Base-by-base conservation (phyloP, 1,139 yeast species). In the Yamadazyma friedrichii region DNA sequence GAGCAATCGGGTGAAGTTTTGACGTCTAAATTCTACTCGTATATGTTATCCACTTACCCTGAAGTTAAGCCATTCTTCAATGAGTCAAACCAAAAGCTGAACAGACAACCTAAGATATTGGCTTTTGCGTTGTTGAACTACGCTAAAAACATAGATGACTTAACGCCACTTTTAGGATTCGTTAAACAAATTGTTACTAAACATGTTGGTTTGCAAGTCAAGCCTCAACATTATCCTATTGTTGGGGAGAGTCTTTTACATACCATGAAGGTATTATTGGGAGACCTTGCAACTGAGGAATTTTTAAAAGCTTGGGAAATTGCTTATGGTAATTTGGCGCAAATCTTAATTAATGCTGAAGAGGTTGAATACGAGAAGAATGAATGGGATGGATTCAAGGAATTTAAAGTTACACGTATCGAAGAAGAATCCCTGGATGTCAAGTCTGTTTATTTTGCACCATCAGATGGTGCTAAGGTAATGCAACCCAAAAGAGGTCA, bases 271-370 rank as follows among this genome's bases (percentile, higher is more conserved):
- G 73, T 74, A 43, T 70, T 80, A 36, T 63, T 83, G 33, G 88
- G 88, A 9, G 75, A 70, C 27, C 67, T 70, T 22, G 87, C 86
- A 16, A 78, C 80, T 16, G 70, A 68, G 2, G 80, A 70, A 31
- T 78, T 84, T 45, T 54, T 82, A 39, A 69, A 62, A 27, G 87
- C 88, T n/a, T 83, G 88, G 88, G 67, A 69, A 20, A 73, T 65
- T 36, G 88, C 89, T 2, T 84, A 83, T 57, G 76, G 75, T 31
- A 80, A 76, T 46, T 68, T 84, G 47, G 89, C 89, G 3, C 72
- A 78, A 45, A 58, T 80, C 12, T 68, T 84, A 49, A 84, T 84
- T 52, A 64, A 68, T 37, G 74, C 77, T 25, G 91, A 84, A 59
- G 64, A 62, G 41, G 61, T 61, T 6, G 58, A 69, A 50, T 83